Conservation (phyloP, 257 asterid species). For the Voacanga thouarsii region DNA sequence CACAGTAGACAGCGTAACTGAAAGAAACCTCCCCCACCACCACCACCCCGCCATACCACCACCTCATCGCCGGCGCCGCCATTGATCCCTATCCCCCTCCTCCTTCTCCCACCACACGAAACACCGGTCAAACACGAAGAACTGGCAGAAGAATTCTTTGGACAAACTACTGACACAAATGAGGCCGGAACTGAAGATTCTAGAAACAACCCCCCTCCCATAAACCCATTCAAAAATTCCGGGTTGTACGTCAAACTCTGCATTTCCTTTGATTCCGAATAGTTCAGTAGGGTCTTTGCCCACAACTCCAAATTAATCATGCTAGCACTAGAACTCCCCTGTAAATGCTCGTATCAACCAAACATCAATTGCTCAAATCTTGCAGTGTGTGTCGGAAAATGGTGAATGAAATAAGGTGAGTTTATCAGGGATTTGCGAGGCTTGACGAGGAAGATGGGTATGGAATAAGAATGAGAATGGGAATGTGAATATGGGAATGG, state of each 20-base stretch:
- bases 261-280: slow-evolving; percentile 12
- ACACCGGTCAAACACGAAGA: slow-evolving; percentile 23
- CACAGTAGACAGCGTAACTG: slow-evolving; percentile 53
- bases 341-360: background rate
- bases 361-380: background rate
- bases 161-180: slow-evolving; percentile 47
- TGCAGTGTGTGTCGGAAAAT: background rate
- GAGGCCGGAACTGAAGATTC: slow-evolving; percentile 61
- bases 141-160: slow-evolving; percentile 18
- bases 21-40: slow-evolving; percentile 41
- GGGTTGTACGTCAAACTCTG: slow-evolving; percentile 9
- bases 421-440: background rate
- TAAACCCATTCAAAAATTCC: slow-evolving; percentile 15
- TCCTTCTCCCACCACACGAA: slow-evolving; percentile 34
- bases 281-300: slow-evolving; percentile 11
- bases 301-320: slow-evolving; percentile 28
- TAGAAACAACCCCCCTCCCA: slow-evolving; percentile 64
- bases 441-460: background rate
- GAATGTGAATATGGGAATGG: background rate
- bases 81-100: slow-evolving; percentile 32
- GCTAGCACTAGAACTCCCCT: background rate
- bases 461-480: background rate
- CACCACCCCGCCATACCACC: slow-evolving; percentile 7
- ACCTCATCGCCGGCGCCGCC: slow-evolving; percentile 33
- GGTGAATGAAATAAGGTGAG: background rate